Base-by-base conservation (phyloP, 2,329 filamentous ascomycete genomes). In the Aspergillus tubingensis region DNA sequence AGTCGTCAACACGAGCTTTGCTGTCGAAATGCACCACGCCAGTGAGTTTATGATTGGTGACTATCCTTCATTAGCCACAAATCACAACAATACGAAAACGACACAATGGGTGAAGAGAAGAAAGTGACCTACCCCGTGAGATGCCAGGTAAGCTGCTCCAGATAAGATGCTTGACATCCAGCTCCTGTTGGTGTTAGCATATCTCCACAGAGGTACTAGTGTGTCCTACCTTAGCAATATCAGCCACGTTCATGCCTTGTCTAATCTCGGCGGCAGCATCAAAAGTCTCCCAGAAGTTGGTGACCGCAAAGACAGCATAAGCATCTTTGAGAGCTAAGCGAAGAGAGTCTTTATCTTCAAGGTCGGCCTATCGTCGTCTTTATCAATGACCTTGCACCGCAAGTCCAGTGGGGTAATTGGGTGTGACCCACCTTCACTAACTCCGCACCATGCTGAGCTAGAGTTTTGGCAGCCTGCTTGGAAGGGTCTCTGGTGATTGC, bases 1-100 rank as follows among this genome's bases (percentile, higher is more conserved):
- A 83, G 17, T 77, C 67, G 62, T 84, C 82, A 1, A 85, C 78
- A n/a, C 77, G 71, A 43, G 83, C 83, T 70, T 86, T 86, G 72
- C 72, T 75, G 72, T 86, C 84, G 60, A 86, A 86, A 68, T 85
- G 83, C 61, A 80, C 57, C 0, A 75, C 73, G 27, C 72, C 59
- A 6, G 53, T 65, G 4, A 75, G 60, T 36, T 65, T 68, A 2
- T 76, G 74, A 21, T 61, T 54, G 5, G 65, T 67, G 36, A 77
- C 70, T 66, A 30, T 41, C 3, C 3, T 50, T n/a, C 10, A 30
- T 41, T 19, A 50, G 30, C 2, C 3, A 2, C 3, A 17, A 0
- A 17, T n/a, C 17, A 13, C 11, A 39, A 23, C 6, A 23, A 17
- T 10, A 27, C 10, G 8, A 10, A 19, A 2, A 5, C 36, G 27